Evolutionary conservation across 768 basidiomycete species (phyloP), one percentile per base, ranked within the genome.

Genomic region (Phylloporus sp.): DNA sequence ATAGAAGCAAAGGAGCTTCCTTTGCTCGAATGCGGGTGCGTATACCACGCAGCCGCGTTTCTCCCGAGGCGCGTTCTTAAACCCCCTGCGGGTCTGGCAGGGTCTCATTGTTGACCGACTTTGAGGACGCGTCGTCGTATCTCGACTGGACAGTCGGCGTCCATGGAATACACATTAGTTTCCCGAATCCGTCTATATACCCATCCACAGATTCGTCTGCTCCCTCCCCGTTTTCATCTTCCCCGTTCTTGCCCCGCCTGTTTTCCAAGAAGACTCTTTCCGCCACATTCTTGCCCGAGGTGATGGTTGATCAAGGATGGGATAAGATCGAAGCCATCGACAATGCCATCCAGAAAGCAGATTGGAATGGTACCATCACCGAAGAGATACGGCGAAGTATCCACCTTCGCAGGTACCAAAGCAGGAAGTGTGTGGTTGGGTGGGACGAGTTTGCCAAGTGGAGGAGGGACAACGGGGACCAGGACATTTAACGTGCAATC

Each of bases 281-380:
- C 10, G 93, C 94, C 8, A 93, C 90, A 0, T 99, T 94, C 68
- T 77, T 99, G 10, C 96, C 96, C 5, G 84, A 97, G 44, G 87
- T 99, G 49, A 86, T 90, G 34, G 79, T 84, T 0, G 90, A 91
- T 29, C 95, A 98, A 66, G 93, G 90, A 7, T 99, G 96, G 96
- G 80, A 83, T 51, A 87, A 86, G 76, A 71, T 85, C 48, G 88
- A 96, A 65, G 85, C 95, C 7, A 70, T 99, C 31, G 84, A 94
- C 56, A 91, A 84, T 57, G 91, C 93, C 23, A 91, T 98, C 53
- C 79, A 81, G 52, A 99, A 99, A 69, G 90, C 94, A 4, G 96
- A 93, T 4, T 98, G 86, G 86, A 78, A 65, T 46, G 90, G 89
- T 2, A 66, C 67, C 40, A 87, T 94, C 58, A 87, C 83, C 1